Evolutionary conservation across 208 protist genomes (phyloP), one percentile per base, ranked within the genome.

Genomic region (Leishmania tropica): DNA sequence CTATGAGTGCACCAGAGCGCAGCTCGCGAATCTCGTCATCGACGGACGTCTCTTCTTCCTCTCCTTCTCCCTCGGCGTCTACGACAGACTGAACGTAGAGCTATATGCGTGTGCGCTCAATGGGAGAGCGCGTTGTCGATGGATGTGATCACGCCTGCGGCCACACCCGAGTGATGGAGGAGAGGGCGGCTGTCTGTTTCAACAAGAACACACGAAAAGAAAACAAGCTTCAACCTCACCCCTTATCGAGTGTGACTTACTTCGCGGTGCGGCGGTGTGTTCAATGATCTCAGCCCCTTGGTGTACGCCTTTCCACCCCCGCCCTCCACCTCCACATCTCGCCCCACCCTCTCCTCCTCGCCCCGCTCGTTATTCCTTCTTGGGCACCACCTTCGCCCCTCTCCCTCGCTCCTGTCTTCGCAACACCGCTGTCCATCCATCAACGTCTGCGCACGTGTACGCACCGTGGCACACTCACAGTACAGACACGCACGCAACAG

Each of bases 1-100:
- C 71, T 21, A 84, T 76, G 64, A 79, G 74, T 6, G 73, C 70
- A 35, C 84, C 65, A 24, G 75, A 81, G 21, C 51, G 51, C 48
- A 81, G 56, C 45, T 78, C 64, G 2, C 56, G 42, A 21, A 31
- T 10, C 15, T 21, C 8, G 6, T 76, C 82, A 0, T 35, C 37
- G 0, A 75, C 70, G 10, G 60, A 62, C 8, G 71, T 81, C 28
- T 85, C 78, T 2, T 75, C 78, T 35, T 85, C 64, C 6, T 78
- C 76, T 47, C 17, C 48, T 19, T n/a, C 48, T 19, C 24, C 47
- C 28, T 35, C 7, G 65, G 37, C 8, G 28, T 54, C 70, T 24
- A 28, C 13, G 53, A 40, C 10, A 47, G 40, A 15, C 56, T 51
- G 15, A 19, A 65, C 21, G n/a, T 10, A 51, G 48, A 0, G 28